Evolutionary conservation across 2,329 filamentous ascomycete genomes (phyloP).

Genomic region (Fusarium coicis): DNA sequence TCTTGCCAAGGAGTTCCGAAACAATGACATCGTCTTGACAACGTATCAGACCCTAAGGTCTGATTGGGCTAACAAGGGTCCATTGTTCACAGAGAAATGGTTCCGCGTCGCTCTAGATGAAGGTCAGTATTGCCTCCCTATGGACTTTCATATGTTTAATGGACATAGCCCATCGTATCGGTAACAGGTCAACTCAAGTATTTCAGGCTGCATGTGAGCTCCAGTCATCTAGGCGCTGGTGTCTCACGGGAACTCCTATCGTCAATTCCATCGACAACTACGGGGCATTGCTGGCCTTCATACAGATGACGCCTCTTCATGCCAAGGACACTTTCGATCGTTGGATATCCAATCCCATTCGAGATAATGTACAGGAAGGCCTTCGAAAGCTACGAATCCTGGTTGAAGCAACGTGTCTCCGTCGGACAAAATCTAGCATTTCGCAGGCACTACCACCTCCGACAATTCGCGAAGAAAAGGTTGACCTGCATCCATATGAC

Average conservation of each 20-base stretch:
- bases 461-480: not conserved
- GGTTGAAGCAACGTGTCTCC: not conserved
- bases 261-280: constrained; percentile 55
- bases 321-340: not conserved
- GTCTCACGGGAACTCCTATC: constrained; percentile 55
- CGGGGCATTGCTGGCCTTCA: constrained; percentile 50
- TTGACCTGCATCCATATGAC: not conserved
- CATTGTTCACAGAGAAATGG: constrained; percentile 38
- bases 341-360: constrained; percentile 12
- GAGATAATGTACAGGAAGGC: accelerated
- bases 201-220: constrained; percentile 43
- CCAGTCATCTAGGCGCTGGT: constrained; percentile 49
- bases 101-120: constrained; percentile 53
- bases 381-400: not conserved
- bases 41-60: constrained; percentile 51
- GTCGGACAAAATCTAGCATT: not conserved
- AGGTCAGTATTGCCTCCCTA: constrained; percentile 37
- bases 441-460: not conserved
- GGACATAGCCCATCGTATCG: constrained; percentile 50
- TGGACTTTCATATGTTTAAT: accelerated
- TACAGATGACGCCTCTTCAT: constrained; percentile 41
- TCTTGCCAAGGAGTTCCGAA: not conserved
- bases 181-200: constrained; percentile 46
- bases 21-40: constrained; percentile 38
- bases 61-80: constrained; percentile 31